A percentile compares a stretch with the other conserved stretches of the same genome.
phyloP scores from a whole-genome alignment of 2,329 filamentous ascomycete species.

The Trichophyton schoenleinii region DNA sequence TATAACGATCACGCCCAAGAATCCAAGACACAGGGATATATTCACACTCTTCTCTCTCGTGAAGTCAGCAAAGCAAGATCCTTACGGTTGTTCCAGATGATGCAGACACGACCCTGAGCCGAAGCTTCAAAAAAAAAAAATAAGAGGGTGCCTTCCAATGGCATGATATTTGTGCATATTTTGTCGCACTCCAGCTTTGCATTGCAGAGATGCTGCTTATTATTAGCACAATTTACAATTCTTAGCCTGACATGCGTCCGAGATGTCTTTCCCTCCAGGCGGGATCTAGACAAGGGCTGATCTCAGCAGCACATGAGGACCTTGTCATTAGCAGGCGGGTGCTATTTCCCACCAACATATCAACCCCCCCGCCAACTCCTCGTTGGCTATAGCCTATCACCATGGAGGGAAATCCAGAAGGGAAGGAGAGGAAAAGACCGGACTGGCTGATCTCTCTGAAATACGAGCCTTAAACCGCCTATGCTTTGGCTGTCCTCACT shows the following conservation, averaged over 20 bases:
- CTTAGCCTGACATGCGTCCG: not conserved
- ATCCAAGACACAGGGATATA: not conserved
- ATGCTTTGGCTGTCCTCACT: not conserved
- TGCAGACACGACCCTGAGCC: not conserved
- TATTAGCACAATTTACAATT: not conserved
- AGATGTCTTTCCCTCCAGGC: not conserved
- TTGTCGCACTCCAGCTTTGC: not conserved
- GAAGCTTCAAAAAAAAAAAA: not conserved
- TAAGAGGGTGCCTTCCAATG: too few relatives aligned
- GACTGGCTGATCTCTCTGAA: slow-evolving; percentile 1
- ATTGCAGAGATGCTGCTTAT: not conserved
- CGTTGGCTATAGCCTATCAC: not conserved
- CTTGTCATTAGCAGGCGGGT: not conserved
- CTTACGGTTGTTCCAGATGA: not conserved
- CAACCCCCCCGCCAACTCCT: not conserved
- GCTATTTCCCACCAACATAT: not conserved
- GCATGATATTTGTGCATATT: not conserved
- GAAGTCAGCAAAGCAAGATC: not conserved
- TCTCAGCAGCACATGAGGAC: not conserved
- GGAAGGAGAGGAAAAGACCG: not conserved
- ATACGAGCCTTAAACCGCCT: not conserved
- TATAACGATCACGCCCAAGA: not conserved
- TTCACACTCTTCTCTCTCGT: not conserved
- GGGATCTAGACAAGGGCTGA: not conserved
- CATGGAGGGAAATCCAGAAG: slow-evolving; percentile 1